Base-by-base conservation (phyloP, 352 stramenopile genomes). In the Plasmopara viticola region DNA sequence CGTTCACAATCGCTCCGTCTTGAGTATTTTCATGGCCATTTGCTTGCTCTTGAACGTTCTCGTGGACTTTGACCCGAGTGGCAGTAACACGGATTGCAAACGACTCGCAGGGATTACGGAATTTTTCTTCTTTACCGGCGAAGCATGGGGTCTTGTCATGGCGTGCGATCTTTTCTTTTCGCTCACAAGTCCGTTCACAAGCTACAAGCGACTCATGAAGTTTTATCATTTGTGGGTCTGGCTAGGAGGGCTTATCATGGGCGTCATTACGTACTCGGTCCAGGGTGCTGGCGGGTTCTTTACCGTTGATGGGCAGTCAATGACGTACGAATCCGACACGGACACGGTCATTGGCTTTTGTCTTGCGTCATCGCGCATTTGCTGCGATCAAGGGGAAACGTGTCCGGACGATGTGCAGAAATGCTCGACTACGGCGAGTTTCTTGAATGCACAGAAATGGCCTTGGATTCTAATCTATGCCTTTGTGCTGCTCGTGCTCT, bases 111-210 rank as follows among this genome's bases (percentile, higher is more conserved):
- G 84, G 38, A 77, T 90, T 48, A 95, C 83, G 33, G 84, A 95
- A 60, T 95, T 95, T 58, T 93, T 93, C 64, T 92, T 95, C 53
- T 93, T 93, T 60, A 87, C 82, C 17, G 83, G 76, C 20, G 84
- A 95, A 44, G 82, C 82, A 0, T 95, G 84, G 84, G 78, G 78
- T 25, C 79, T 95, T 42, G 80, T 92, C 51, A 95, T 95, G 84
- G 81, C 84, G 5, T 90, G 82, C 42, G 84, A 95, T 53, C 69
- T 94, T 17, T 92, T 90, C 64, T 91, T 87, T 43, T 94, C 84
- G 52, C 72, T 94, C 34, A 93, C 74, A 10, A 92, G 84, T 64
- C 84, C 84, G 7, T 95, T 95, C 58, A 95, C 84, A 48, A 92
- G 81, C 58, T 95, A 95, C 67, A 95, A 95, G 57, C 72, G 81